phyloP scores from a whole-genome alignment of 495 filamentous ascomycete genomes.

The Baudoinia panamericana region DNA sequence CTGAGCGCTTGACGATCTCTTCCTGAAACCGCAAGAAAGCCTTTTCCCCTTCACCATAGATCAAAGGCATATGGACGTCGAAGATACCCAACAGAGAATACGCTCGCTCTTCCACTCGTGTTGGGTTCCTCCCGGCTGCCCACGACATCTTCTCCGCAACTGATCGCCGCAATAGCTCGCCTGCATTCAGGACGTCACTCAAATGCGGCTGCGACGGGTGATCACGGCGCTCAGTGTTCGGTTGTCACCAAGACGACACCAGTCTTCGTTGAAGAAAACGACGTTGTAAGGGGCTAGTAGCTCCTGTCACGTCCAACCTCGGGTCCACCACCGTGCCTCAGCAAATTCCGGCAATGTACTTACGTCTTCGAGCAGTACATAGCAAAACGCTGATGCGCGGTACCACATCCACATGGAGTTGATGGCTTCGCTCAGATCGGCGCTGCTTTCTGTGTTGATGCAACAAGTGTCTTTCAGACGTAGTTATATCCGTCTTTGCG shows the following conservation, averaged over 20 bases:
- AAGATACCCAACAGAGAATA: constrained; percentile 29
- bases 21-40: constrained; percentile 25
- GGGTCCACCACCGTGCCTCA: constrained; percentile 6
- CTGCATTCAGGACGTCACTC: background rate
- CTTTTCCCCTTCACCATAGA: constrained; percentile 30
- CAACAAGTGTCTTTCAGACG: constrained; percentile 14
- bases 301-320: constrained; percentile 15
- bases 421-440: constrained; percentile 13
- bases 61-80: constrained; percentile 27
- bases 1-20: constrained; percentile 20
- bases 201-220: background rate
- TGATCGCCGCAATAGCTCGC: no score
- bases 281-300: constrained; percentile 8
- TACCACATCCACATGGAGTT: constrained; percentile 16
- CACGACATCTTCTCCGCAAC: constrained; percentile 18
- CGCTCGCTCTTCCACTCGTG: constrained; percentile 25
- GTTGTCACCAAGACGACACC: background rate
- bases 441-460: constrained; percentile 13
- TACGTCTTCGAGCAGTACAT: constrained; percentile 10
- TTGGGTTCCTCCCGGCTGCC: constrained; percentile 9
- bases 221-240: background rate
- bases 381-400: constrained; percentile 2
- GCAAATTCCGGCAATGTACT: background rate
- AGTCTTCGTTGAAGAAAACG: constrained; percentile 5
- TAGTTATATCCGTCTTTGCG: background rate